Percentiles rank a stretch among this genome's conserved stretches.
Conservation (phyloP, 202 grass and related monocot genomes). For the Carex arenaria region DNA sequence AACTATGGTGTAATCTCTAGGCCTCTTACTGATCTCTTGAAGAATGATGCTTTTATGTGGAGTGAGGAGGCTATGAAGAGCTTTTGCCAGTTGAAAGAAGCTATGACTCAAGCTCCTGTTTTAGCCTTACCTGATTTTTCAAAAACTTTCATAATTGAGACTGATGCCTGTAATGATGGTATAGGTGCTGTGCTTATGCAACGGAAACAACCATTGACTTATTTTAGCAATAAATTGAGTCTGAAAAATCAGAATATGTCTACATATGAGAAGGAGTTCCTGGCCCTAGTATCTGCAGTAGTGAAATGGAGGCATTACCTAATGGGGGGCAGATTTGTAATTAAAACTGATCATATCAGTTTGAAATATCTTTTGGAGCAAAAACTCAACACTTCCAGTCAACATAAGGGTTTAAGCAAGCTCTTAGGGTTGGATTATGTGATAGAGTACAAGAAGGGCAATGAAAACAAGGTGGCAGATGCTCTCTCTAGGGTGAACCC, state of each 20-base stretch:
- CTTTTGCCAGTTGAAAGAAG: neutral
- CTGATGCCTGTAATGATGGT: neutral
- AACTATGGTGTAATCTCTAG: neutral
- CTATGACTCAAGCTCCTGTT: neutral
- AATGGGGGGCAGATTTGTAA: neutral
- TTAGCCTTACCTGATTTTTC: neutral
- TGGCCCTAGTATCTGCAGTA: neutral
- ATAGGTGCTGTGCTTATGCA: neutral
- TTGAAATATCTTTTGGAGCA: neutral
- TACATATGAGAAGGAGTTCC: neutral
- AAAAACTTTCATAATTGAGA: neutral
- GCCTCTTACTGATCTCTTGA: neutral
- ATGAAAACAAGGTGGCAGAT: no score
- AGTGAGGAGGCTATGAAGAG: neutral
- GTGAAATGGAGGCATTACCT: neutral
- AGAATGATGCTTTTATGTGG: neutral
- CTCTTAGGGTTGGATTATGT: no score
- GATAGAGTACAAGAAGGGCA: no score
- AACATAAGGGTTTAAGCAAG: neutral
- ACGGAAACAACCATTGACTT: neutral
- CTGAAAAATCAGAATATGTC: neutral
- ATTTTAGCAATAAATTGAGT: neutral
- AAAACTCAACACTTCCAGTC: neutral
- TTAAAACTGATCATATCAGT: neutral
- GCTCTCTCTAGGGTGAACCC: no score